Base-by-base conservation (phyloP, 192 early-diverging fungal species). In the Coemansia sp. region DNA sequence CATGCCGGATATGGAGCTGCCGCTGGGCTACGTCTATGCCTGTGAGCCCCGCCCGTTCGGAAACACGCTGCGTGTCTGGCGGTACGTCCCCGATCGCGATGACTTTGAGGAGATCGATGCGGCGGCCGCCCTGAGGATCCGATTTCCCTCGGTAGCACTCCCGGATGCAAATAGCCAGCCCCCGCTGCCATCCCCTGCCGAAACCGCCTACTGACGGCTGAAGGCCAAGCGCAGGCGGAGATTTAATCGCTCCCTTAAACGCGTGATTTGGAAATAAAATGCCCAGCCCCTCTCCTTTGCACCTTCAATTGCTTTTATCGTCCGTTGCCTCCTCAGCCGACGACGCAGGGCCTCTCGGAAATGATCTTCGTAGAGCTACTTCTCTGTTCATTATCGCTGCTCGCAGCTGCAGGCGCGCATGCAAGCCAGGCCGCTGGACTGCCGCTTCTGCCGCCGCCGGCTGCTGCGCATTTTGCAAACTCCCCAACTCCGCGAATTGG, bases 11-110 rank as follows among this genome's bases (percentile, higher is more conserved):
- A 76, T 90, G 64, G 73, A 78, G 16, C 84, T 94, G 14, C 91
- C 88, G 10, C 64, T 94, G 35, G 87, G 88, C 58, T 83, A 82
- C 3, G 47, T 94, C 23, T 92, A 90, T 47, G 83, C 81, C 47
- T 73, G 91, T 18, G 75, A 82, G 45, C 91, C 91, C 14, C 87
- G 84, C 34, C 88, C 91, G 16, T 92, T 92, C 66, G 91, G 91
- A 2, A 84, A 81, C 37, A 48, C 38, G 28, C 39, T 74, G 26
- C 58, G 58, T 8, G 64, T 66, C 16, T 74, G 64, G 64, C 44
- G 51, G 20, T 74, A 74, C 22, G 47, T 37, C 9, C 16, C 44
- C 7, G 45, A 30, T 17, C 26, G 27, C 13, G 59, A 74, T 44
- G 56, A 53, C 25, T 74, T 74, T 53, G 63, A 54, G 11, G 63